These are phyloP conservation scores for Neurospora sp. DNA, from an alignment of 495 filamentous ascomycete genomes.

Conservation along the genomic window DNA sequence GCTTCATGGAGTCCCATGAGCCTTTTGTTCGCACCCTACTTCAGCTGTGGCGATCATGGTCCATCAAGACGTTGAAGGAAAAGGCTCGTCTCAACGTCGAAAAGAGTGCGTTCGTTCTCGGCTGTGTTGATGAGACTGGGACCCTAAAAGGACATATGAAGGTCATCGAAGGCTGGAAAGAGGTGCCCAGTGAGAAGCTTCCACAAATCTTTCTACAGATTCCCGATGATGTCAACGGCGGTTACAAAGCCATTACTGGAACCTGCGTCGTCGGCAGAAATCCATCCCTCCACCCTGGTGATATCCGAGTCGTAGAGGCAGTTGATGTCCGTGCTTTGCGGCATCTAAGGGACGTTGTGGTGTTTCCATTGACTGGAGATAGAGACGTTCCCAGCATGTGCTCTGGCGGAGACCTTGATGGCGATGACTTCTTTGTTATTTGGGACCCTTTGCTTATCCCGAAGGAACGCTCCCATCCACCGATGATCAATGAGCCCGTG, in stretches of 20 bases:
- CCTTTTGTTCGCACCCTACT: constrained; percentile 74
- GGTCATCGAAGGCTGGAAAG: constrained; percentile 10
- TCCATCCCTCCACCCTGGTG: constrained; percentile 88
- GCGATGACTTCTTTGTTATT: constrained; percentile 89
- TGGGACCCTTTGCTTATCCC: constrained; percentile 80
- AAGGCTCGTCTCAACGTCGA: constrained; percentile 80
- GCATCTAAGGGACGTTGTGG: constrained; percentile 74
- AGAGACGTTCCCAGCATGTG: constrained; percentile 85
- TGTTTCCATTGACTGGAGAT: constrained; percentile 78
- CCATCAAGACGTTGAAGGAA: constrained; percentile 77
- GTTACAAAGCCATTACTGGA: constrained; percentile 60
- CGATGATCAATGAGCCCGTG: constrained; percentile 46
- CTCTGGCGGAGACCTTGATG: constrained; percentile 91
- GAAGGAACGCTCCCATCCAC: constrained; percentile 51
- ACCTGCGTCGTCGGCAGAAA: constrained; percentile 82
- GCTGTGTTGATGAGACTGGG: constrained; percentile 75
- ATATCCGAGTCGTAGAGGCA: constrained; percentile 79
- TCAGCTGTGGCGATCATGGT: constrained; percentile 71
- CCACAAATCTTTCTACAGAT: constrained; percentile 90
- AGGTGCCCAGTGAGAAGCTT: constrained; percentile 38
- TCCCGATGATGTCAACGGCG: constrained; percentile 31
- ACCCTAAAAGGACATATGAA: constrained; percentile 56
- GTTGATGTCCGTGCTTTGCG: constrained; percentile 63
- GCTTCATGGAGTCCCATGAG: constrained; percentile 65
- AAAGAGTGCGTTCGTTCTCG: constrained; percentile 78